Base-by-base conservation (phyloP, 2,329 filamentous ascomycete genomes). In the Xylariaceae sp. region DNA sequence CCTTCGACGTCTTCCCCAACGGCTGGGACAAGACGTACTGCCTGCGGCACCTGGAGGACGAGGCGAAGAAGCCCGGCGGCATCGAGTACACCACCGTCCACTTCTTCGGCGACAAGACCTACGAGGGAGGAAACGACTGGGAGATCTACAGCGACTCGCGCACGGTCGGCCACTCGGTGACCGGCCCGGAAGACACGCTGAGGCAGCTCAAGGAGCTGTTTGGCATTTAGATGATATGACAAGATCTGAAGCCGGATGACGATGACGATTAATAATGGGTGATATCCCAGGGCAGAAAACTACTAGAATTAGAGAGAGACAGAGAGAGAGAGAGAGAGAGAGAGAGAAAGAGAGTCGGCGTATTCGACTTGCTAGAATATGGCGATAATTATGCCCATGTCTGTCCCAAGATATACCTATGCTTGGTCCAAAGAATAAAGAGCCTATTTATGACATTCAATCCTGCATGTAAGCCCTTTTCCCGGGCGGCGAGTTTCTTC, bases 1-100 rank as follows among this genome's bases (percentile, higher is more conserved):
- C 93, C 57, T 99, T 99, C 75, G 95, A 99, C 72, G 90, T 98
- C 69, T 99, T 99, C 83, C 95, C 95, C 62, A 85, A 81, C 2
- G 95, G 95, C 70, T 99, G 95, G 95, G 95, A 99, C 79, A 99
- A 98, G 87, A 96, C 91, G 9, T 99, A 96, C 83, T 97, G 93
- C 79, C 81, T 98, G 65, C 81, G 85, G 67, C 93, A 97, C 76
- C 80, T 98, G 60, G 91, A 95, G 78, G 83, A 83, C 62, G 93
- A 97, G 74, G 87, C 89, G 62, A 78, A 82, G 77, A 81, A 83
- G 73, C 80, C 83, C 41, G 87, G 85, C 69, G 88, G 89, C 60
- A 79, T 96, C 61, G 78, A 87, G 20, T 98, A 93, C 81, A 90
- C 86, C 65, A 93, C 85, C 44, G 89, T 98, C 66, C 95, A 98